These are phyloP conservation scores for Pythium rishiriense DNA, from an alignment of 352 stramenopile species.

Conservation along the genomic window DNA sequence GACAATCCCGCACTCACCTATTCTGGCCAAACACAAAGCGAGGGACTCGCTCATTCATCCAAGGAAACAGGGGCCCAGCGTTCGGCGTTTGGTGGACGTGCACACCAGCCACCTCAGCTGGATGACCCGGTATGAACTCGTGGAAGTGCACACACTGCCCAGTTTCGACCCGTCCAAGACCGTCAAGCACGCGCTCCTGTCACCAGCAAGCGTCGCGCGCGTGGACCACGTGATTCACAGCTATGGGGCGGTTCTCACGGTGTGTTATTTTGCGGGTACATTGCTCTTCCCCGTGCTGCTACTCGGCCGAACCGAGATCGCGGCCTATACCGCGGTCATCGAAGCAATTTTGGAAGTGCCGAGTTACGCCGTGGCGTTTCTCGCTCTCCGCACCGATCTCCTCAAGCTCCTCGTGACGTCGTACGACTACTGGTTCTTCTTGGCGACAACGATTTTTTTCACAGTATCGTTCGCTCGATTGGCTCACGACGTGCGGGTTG, in stretches of 20 bases:
- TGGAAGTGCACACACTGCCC: background rate
- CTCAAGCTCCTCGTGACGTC: slow-evolving; percentile 11
- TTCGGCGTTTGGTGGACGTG: too few species aligned
- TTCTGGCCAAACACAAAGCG: too few species aligned
- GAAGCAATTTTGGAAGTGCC: slow-evolving; percentile 4
- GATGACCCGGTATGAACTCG: slow-evolving; percentile 10
- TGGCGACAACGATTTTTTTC: slow-evolving; percentile 17
- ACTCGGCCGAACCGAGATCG: background rate
- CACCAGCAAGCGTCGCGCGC: background rate
- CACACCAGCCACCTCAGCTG: background rate
- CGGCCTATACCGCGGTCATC: background rate
- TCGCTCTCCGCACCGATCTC: slow-evolving; percentile 24
- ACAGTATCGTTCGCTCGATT: slow-evolving; percentile 13
- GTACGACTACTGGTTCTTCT: slow-evolving; percentile 39
- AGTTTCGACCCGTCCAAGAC: slow-evolving; percentile 9
- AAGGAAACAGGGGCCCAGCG: too few species aligned
- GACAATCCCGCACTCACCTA: too few species aligned
- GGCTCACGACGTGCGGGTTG: slow-evolving; percentile 9
- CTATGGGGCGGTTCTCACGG: background rate
- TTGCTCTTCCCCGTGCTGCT: slow-evolving; percentile 4
- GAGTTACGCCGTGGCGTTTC: background rate
- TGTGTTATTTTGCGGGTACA: slow-evolving; percentile 7
- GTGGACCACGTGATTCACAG: background rate
- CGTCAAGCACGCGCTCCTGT: slow-evolving; percentile 13
- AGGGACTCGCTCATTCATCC: background rate